Conservation (phyloP, 306 rosid species). For the Gillenia trifoliata region DNA sequence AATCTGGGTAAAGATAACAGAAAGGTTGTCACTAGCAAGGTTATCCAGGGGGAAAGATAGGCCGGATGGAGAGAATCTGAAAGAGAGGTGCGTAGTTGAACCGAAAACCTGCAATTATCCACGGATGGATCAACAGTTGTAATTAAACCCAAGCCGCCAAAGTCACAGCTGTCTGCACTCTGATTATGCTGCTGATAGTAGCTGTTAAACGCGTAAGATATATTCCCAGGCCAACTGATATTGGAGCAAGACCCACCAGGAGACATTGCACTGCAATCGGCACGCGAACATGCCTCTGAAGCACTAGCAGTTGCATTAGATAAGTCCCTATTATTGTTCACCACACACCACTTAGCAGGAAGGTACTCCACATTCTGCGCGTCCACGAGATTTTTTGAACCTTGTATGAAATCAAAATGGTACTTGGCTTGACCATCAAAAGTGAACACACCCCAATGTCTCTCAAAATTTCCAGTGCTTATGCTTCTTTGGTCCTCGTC, state of each 20-base stretch:
- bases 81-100: slow-evolving; percentile 54
- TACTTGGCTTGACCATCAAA: slow-evolving; percentile 97
- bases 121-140: slow-evolving; percentile 81
- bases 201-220: slow-evolving; percentile 84
- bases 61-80: slow-evolving; percentile 26
- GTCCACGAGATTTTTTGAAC: slow-evolving; percentile 51
- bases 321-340: slow-evolving; percentile 72
- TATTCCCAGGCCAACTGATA: slow-evolving; percentile 73
- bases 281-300: slow-evolving; percentile 54
- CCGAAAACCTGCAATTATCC: slow-evolving; percentile 65
- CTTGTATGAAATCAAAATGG: slow-evolving; percentile 53
- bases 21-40: slow-evolving; percentile 33
- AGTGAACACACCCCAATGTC: slow-evolving; percentile 94
- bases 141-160: slow-evolving; percentile 76
- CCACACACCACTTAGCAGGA: slow-evolving; percentile 84
- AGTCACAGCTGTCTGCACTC: slow-evolving; percentile 64
- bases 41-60: slow-evolving; percentile 19
- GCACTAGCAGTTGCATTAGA: slow-evolving; percentile 63
- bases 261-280: slow-evolving; percentile 76
- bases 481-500: slow-evolving; percentile 81
- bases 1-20: slow-evolving; percentile 23
- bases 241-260: slow-evolving; percentile 85
- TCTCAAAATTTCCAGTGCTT: slow-evolving; percentile 60
- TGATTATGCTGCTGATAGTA: slow-evolving; percentile 91
- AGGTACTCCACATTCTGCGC: slow-evolving; percentile 81